Evolutionary conservation across 1,284 basidiomycete genomes (phyloP).

Genomic region (Ceratobasidium sp.): DNA sequence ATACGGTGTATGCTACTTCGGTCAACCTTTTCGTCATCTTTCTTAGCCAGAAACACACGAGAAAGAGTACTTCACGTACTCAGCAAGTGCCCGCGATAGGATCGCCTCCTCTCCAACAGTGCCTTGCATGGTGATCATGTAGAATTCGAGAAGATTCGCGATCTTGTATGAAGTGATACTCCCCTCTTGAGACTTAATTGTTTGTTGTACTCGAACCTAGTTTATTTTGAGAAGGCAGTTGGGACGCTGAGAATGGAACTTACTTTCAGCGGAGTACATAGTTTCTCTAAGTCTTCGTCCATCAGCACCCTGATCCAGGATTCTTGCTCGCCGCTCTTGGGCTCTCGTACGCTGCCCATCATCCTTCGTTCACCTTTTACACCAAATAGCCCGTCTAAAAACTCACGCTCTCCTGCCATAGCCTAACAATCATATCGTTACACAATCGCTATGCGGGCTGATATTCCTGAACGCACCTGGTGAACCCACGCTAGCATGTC

Average conservation of each 20-base stretch:
- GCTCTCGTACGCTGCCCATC: slow-evolving; percentile 76
- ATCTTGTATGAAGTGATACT: slow-evolving; percentile 92
- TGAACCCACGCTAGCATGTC: slow-evolving; percentile 99
- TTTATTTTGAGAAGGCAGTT: slow-evolving; percentile 26
- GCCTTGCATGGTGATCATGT: slow-evolving; percentile 88
- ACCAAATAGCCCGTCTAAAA: slow-evolving; percentile 85
- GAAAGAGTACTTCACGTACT: slow-evolving; percentile 63
- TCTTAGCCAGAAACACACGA: slow-evolving; percentile 18
- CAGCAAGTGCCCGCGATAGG: slow-evolving; percentile 79
- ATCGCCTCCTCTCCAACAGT: slow-evolving; percentile 87
- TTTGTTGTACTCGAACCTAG: slow-evolving; percentile 89
- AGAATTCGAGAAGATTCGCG: slow-evolving; percentile 94
- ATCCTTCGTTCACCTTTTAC: slow-evolving; percentile 72
- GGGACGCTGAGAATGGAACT: slow-evolving; percentile 42
- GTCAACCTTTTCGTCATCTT: slow-evolving; percentile 68
- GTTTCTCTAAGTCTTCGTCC: slow-evolving; percentile 83
- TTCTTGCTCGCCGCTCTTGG: slow-evolving; percentile 69
- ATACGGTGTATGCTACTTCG: slow-evolving; percentile 80
- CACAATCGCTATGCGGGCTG: background rate
- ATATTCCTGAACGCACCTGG: slow-evolving; percentile 58
- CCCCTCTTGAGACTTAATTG: slow-evolving; percentile 91
- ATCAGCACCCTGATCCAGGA: slow-evolving; percentile 83
- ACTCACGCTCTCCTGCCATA: slow-evolving; percentile 93
- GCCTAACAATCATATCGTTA: slow-evolving; percentile 52
- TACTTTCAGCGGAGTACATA: slow-evolving; percentile 88